These are phyloP conservation scores for Andrographis paniculata DNA, from an alignment of 305 asterid genomes.

Conservation along the genomic window DNA sequence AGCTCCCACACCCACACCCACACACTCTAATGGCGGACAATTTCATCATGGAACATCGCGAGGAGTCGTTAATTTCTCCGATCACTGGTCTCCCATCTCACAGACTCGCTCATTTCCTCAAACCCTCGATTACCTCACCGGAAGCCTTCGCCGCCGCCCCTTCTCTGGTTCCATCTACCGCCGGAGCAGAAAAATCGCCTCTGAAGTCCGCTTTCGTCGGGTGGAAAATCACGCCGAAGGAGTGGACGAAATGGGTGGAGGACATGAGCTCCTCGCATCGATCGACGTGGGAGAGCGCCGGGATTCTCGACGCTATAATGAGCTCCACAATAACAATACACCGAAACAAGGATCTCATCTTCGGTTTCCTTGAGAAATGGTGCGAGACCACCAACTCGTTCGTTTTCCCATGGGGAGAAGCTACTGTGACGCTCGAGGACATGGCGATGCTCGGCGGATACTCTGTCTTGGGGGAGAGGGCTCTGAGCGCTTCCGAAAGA, in stretches of 20 bases:
- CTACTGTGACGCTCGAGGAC: constrained; percentile 30
- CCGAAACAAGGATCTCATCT: constrained; percentile 15
- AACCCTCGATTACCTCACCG: constrained; percentile 5
- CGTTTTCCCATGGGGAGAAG: constrained; percentile 41
- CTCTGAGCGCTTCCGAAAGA: constrained; percentile 5
- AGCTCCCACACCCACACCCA: too few species aligned
- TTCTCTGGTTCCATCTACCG: not conserved
- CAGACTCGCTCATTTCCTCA: constrained; percentile 15
- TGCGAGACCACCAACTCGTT: constrained; percentile 21
- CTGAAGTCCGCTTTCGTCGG: constrained; percentile 13
- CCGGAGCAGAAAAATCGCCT: constrained; percentile 8
- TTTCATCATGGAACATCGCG: constrained; percentile 7
- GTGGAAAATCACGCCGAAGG: constrained; percentile 13
- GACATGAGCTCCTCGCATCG: constrained; percentile 18
- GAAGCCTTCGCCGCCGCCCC: constrained; percentile 11
- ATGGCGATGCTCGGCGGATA: constrained; percentile 29
- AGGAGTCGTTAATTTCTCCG: constrained; percentile 15
- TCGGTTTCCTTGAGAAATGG: constrained; percentile 19
- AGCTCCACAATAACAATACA: constrained; percentile 15
- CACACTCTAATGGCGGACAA: constrained; percentile 1
- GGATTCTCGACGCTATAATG: constrained; percentile 28
- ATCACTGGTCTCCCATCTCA: not conserved
- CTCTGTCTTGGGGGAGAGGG: constrained; percentile 26
- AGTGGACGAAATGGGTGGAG: constrained; percentile 31
- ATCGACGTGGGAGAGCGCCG: constrained; percentile 26